Evolutionary conservation across 805 yeast genomes (phyloP).

Genomic region (Pichia gijzeniarum): DNA sequence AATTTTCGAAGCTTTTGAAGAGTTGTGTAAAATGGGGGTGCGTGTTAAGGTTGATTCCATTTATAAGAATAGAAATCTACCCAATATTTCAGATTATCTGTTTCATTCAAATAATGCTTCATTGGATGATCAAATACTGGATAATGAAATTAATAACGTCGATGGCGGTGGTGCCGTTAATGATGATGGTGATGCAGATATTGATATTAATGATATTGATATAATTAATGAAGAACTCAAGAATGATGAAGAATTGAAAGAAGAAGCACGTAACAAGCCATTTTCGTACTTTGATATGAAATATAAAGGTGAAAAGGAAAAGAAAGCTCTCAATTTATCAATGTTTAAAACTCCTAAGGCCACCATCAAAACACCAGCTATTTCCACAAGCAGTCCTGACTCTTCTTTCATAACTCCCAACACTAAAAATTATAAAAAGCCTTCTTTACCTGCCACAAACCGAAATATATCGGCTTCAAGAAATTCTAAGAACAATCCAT

Average conservation of each 20-base stretch:
- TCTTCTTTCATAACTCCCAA: conserved; percentile 18
- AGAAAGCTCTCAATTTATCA: background rate
- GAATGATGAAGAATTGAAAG: background rate
- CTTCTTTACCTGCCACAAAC: conserved; percentile 27
- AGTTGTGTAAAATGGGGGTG: conserved; percentile 66
- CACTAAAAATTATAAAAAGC: conserved; percentile 12
- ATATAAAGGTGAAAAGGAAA: too few species aligned
- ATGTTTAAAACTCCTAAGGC: conserved; percentile 18
- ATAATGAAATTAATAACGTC: too few species aligned
- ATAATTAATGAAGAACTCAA: background rate
- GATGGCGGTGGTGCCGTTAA: too few species aligned
- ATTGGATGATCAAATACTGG: too few species aligned
- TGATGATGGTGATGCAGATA: conserved; percentile 12
- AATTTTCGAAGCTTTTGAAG: conserved; percentile 81
- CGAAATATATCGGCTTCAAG: conserved; percentile 17
- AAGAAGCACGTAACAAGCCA: too few species aligned
- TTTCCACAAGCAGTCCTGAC: conserved; percentile 25
- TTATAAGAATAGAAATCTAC: conserved; percentile 29
- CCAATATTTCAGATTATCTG: background rate
- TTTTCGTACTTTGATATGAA: too few species aligned
- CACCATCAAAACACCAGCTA: conserved; percentile 6
- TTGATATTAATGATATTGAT: background rate
- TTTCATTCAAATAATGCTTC: background rate
- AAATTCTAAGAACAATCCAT: conserved; percentile 17
- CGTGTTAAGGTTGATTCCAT: conserved; percentile 54